Base-by-base conservation (phyloP, 352 stramenopile species). In the Saprolegnia parasitica region DNA sequence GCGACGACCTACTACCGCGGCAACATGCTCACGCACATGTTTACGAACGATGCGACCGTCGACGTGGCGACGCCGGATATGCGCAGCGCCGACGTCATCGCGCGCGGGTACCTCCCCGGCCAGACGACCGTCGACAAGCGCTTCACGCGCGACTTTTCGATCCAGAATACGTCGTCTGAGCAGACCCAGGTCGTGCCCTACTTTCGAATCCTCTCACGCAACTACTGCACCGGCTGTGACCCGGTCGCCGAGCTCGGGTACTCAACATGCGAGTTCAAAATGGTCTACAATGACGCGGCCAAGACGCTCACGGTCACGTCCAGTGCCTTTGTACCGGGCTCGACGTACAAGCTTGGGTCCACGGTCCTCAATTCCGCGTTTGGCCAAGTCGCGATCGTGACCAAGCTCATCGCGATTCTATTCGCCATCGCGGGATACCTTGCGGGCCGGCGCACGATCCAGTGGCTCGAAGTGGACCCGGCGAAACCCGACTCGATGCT, bases 341-440 rank as follows among this genome's bases (percentile, higher is more conserved):
- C 55, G 26, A 35, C 45, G 39, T 35, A 67, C 23, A 29, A 67
- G 9, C 23, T 42, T 6, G 58, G 58, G 0, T 16, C 56, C 9
- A 46, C 50, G 24, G 39, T 67, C 8, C 16, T 20, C 10, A 23
- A 23, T 0, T 40, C 8, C 24, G 5, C 21, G 6, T 56, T 55
- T 23, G 39, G 21, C 8, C 49, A 24, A 1, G 32, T 56, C 4
- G 39, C 20, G 0, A 24, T 32, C 11, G n/a, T 55, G 1, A 4
- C 4, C 46, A 70, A 70, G 46, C 46, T 45, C n/a, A 23, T 61
- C 18, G 47, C 63, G 0, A 62, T 70, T 5, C 62, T 70, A 0
- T 29, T 70, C 26, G 63, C 21, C 4, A 9, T 70, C 23, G 63
- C 32, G 32, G 63, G 63, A 4, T 70, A 62, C 26, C n/a, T 70